Evolutionary conservation across 345 rosid genomes (phyloP).

Genomic region (Eucalyptus cloeziana): DNA sequence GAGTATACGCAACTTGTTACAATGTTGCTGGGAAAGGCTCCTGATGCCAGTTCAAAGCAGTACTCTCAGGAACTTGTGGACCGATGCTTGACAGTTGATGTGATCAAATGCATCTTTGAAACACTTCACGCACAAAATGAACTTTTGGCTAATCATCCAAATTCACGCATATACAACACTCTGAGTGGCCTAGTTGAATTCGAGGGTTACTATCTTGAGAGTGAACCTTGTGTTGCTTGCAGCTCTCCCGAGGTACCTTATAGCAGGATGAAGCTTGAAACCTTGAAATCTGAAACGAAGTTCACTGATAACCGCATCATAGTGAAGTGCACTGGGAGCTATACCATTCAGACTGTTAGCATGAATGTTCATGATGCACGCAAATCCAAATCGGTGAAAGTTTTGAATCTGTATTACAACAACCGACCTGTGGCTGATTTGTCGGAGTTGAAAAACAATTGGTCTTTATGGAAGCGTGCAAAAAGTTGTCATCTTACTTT

Average conservation of each 20-base stretch:
- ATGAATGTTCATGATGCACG: slow-evolving; percentile 99
- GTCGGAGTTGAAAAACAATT: slow-evolving; percentile 92
- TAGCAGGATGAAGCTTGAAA: slow-evolving; percentile 95
- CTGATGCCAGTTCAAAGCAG: slow-evolving; percentile 70
- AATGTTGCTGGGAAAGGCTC: slow-evolving; percentile 68
- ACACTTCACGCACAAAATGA: slow-evolving; percentile 91
- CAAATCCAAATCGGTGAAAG: slow-evolving; percentile 95
- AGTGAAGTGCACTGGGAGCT: slow-evolving; percentile 97
- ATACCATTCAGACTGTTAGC: slow-evolving; percentile 89
- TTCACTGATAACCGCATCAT: slow-evolving; percentile 96
- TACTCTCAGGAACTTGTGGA: slow-evolving; percentile 58
- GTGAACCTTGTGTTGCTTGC: slow-evolving; percentile 98
- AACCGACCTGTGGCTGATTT: slow-evolving; percentile 95
- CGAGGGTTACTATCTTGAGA: slow-evolving; percentile 99
- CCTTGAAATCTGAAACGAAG: slow-evolving; percentile 94
- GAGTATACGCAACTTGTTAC: slow-evolving; percentile 89
- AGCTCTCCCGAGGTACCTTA: slow-evolving; percentile 99
- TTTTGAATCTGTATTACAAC: slow-evolving; percentile 88
- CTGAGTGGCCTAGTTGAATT: slow-evolving; percentile 90
- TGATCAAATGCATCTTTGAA: slow-evolving; percentile 73
- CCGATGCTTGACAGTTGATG: slow-evolving; percentile 70
- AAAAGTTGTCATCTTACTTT: slow-evolving; percentile 96
- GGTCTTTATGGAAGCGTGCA: slow-evolving; percentile 98
- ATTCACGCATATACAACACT: slow-evolving; percentile 91
- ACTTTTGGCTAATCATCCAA: slow-evolving; percentile 97